A percentile compares a stretch with the other conserved stretches of the same genome.
phyloP scores from a whole-genome alignment of 805 yeast genomes.

The Hanseniaspora meyeri region DNA sequence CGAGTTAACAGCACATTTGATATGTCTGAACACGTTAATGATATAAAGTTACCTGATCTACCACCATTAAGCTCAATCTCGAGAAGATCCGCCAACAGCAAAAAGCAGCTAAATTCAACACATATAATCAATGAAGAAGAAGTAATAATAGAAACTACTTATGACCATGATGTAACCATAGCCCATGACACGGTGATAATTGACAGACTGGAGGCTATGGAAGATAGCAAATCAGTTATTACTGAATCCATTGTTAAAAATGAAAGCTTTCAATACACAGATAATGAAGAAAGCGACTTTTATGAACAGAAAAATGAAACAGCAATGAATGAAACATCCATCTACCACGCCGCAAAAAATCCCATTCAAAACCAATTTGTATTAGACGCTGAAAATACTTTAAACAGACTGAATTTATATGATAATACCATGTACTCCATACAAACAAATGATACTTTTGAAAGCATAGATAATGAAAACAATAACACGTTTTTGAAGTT shows the following conservation, averaged over 20 bases:
- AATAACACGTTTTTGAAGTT: not conserved
- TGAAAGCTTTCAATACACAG: not conserved
- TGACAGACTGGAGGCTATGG: not conserved
- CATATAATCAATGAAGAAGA: not conserved
- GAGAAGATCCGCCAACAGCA: not conserved
- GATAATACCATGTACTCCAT: not conserved
- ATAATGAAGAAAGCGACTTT: not conserved
- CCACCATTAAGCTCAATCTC: conserved; percentile 12
- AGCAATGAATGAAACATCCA: not conserved
- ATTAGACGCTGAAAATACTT: conserved; percentile 10
- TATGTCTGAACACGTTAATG: not conserved
- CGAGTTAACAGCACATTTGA: not conserved
- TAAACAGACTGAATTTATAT: not conserved
- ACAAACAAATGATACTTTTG: not conserved
- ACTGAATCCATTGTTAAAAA: not conserved
- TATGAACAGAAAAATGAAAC: not conserved
- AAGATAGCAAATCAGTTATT: not conserved
- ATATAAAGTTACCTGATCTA: conserved; percentile 3
- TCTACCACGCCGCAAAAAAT: not conserved
- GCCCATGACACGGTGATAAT: not conserved
- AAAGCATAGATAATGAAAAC: not conserved
- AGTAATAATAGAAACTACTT: not conserved
- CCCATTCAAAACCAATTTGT: conserved; percentile 1
- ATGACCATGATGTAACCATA: not conserved
- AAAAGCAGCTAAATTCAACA: not conserved